Evolutionary conservation across 495 filamentous ascomycete species (phyloP).

Genomic region (Pseudoneurospora amorphoporcata): DNA sequence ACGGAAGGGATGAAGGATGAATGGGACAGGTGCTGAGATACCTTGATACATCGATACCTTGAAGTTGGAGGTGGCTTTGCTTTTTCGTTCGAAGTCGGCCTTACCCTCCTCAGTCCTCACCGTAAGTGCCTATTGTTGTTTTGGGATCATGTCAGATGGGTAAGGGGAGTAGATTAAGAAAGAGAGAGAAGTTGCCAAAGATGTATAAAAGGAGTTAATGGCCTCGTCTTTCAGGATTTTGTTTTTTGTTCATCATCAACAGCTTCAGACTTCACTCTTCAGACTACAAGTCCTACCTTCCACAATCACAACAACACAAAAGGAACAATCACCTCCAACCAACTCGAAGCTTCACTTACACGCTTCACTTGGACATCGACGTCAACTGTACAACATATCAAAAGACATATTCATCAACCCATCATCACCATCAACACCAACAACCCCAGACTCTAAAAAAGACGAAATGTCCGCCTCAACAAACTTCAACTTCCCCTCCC

Average conservation of each 20-base stretch:
- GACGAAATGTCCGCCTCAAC: neutral
- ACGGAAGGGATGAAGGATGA: neutral
- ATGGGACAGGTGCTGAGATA: neutral
- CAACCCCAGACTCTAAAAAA: neutral
- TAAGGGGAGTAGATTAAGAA: neutral
- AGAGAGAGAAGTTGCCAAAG: neutral
- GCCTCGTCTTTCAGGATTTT: neutral
- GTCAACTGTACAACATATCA: neutral
- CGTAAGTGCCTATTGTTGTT: neutral
- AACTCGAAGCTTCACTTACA: neutral
- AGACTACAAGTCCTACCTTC: neutral
- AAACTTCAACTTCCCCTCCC: neutral
- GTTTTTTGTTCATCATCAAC: neutral
- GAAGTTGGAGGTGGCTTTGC: neutral
- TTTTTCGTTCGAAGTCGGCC: neutral
- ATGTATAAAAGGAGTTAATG: neutral
- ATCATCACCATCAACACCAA: neutral
- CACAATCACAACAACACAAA: neutral
- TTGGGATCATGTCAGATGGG: neutral
- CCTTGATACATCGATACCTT: neutral
- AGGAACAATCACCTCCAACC: neutral
- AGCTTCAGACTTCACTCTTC: neutral
- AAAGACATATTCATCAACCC: neutral
- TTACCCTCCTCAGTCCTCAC: neutral
- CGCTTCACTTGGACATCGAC: neutral